Evolutionary conservation across 768 basidiomycete genomes (phyloP).

Genomic region (Dentipellis sp.): DNA sequence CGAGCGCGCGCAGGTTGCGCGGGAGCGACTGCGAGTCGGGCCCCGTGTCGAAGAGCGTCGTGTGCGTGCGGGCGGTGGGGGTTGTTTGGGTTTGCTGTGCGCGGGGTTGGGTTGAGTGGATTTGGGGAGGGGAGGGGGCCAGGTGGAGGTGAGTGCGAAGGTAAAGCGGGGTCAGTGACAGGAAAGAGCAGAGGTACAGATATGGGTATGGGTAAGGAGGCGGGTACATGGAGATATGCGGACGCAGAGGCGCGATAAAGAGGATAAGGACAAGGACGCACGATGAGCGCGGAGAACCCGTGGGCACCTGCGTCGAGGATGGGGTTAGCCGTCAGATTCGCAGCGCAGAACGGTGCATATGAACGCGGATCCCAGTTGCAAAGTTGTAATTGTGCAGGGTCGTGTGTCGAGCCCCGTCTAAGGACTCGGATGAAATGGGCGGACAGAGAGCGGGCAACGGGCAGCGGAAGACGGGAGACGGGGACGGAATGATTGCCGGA

Average conservation of each 20-base stretch:
- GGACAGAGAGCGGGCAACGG: too few species aligned
- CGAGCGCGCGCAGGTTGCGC: slow-evolving; percentile 60
- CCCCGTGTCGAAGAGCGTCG: slow-evolving; percentile 78
- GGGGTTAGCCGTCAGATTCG: background rate
- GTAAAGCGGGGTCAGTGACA: too few species aligned
- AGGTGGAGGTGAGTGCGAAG: background rate
- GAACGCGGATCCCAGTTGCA: background rate
- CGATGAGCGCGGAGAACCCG: slow-evolving; percentile 76
- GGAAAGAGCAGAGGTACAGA: too few species aligned
- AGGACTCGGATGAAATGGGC: too few species aligned
- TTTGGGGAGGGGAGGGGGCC: background rate
- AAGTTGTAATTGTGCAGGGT: background rate
- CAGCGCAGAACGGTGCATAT: background rate
- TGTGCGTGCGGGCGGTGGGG: slow-evolving; percentile 32
- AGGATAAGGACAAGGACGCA: slow-evolving; percentile 17
- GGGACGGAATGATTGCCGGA: too few species aligned
- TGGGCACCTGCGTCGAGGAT: slow-evolving; percentile 53
- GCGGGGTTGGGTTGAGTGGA: background rate
- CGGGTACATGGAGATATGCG: background rate
- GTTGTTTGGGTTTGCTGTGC: slow-evolving; percentile 45
- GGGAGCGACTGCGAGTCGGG: slow-evolving; percentile 68
- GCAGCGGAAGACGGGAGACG: too few species aligned
- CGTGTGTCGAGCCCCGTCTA: too few species aligned
- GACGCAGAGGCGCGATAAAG: too few species aligned
- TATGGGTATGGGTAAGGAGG: too few species aligned